phyloP scores from a whole-genome alignment of 371 early-diverging fungal genomes.

The Amoeboaphelidium protococcarum region DNA sequence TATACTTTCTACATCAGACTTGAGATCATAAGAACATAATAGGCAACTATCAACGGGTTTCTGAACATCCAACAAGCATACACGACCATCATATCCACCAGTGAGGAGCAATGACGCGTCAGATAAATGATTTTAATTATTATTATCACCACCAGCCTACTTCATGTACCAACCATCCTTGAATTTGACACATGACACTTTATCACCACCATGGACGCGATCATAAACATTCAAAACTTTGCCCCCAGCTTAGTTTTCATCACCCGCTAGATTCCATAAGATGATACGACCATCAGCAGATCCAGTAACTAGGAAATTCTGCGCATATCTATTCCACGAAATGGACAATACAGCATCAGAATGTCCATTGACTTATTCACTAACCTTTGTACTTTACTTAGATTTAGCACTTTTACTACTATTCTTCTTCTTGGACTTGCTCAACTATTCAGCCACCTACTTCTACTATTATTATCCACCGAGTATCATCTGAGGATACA shows the following conservation, averaged over 20 bases:
- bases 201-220: slow-evolving; percentile 57
- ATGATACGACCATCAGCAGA: slow-evolving; percentile 89
- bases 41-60: slow-evolving; percentile 24
- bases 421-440: slow-evolving; percentile 18
- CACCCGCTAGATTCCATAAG: slow-evolving; percentile 66
- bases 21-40: slow-evolving; percentile 21
- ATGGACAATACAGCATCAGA: slow-evolving; percentile 76
- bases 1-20: slow-evolving; percentile 64
- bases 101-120: slow-evolving; percentile 58
- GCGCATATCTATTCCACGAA: slow-evolving; percentile 63
- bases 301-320: slow-evolving; percentile 63
- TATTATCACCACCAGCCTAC: no score
- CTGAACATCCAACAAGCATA: slow-evolving; percentile 61
- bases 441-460: slow-evolving; percentile 5
- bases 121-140: slow-evolving; percentile 58
- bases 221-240: no score
- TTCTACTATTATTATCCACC: no score
- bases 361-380: slow-evolving; percentile 20
- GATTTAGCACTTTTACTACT: slow-evolving; percentile 28
- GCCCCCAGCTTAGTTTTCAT: no score
- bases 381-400: no score
- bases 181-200: slow-evolving; percentile 16
- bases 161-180: no score
- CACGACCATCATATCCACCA: slow-evolving; percentile 65
- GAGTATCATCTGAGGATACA: slow-evolving; percentile 67